Percentiles rank a stretch among this genome's conserved stretches.
phyloP scores from a whole-genome alignment of 352 stramenopile genomes.

The Phytophthora multivora region DNA sequence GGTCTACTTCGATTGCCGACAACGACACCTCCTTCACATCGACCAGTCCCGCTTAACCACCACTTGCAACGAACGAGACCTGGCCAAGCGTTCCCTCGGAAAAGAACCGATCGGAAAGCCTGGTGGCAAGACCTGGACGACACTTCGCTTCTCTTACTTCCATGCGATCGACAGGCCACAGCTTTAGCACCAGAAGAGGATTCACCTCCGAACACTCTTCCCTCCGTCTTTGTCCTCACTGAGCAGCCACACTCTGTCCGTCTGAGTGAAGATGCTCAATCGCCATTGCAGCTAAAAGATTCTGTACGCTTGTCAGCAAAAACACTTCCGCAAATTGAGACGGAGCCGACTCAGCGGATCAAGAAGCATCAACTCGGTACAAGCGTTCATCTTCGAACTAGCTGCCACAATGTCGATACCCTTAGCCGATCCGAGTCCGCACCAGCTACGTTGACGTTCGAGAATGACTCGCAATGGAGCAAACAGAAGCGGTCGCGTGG shows the following conservation, averaged over 20 bases:
- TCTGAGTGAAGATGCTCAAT: constrained; percentile 2
- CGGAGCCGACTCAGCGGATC: neutral
- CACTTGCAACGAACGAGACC: constrained; percentile 34
- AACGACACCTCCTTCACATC: constrained; percentile 32
- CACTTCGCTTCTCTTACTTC: constrained; percentile 17
- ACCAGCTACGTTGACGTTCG: constrained; percentile 33
- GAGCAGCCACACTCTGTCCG: constrained; percentile 14
- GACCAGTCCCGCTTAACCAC: constrained; percentile 25
- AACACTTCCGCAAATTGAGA: constrained; percentile 20
- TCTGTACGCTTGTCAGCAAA: neutral
- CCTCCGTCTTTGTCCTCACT: constrained; percentile 29
- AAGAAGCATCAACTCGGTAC: neutral
- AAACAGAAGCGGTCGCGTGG: constrained; percentile 50
- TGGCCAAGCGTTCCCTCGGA: constrained; percentile 33
- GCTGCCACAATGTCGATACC: neutral
- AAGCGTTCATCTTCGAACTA: neutral
- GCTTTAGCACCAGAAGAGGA: neutral
- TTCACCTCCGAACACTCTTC: constrained; percentile 16
- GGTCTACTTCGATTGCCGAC: constrained; percentile 20
- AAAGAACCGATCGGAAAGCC: constrained; percentile 36
- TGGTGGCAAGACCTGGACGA: constrained; percentile 46
- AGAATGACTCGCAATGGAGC: constrained; percentile 24
- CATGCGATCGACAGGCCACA: constrained; percentile 10
- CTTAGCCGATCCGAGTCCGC: constrained; percentile 58
- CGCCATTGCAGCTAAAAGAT: neutral